Percentiles rank a stretch among this genome's conserved stretches.
Conservation (phyloP, 2,329 filamentous ascomycete genomes). For the Ploettnerulaceae sp. region DNA sequence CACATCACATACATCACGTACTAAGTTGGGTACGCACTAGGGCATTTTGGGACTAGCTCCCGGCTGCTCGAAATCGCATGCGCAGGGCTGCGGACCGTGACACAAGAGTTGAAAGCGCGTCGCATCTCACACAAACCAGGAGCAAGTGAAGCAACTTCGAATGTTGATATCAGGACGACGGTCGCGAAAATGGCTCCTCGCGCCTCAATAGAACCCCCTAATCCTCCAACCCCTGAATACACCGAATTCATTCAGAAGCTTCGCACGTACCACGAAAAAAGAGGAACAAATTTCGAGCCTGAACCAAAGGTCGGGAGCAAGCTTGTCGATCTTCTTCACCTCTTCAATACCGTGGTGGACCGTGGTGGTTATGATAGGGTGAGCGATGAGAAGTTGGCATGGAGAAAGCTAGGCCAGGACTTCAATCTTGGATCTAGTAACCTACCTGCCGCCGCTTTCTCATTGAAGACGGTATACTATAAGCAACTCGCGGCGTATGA, state of each 20-base stretch:
- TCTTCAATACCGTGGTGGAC: slow-evolving; percentile 72
- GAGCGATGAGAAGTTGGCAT: slow-evolving; percentile 77
- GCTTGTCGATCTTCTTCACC: slow-evolving; percentile 69
- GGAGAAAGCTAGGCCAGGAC: slow-evolving; percentile 70
- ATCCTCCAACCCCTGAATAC: slow-evolving; percentile 59
- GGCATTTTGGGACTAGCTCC: no score
- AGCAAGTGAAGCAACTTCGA: no score
- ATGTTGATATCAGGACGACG: no score
- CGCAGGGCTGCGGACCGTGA: no score
- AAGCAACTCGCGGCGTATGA: slow-evolving; percentile 85
- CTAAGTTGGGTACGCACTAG: no score
- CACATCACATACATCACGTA: no score
- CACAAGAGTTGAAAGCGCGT: no score
- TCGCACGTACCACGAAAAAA: slow-evolving; percentile 67
- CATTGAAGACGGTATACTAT: slow-evolving; percentile 84
- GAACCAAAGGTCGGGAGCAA: slow-evolving; percentile 76
- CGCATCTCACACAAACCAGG: no score
- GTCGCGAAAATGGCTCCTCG: slow-evolving; percentile 27
- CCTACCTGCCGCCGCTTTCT: slow-evolving; percentile 77
- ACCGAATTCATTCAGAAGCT: slow-evolving; percentile 73
- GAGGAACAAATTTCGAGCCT: slow-evolving; percentile 73
- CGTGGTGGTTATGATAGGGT: slow-evolving; percentile 84
- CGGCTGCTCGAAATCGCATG: no score
- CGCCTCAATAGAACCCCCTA: slow-evolving; percentile 18
- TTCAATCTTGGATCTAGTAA: slow-evolving; percentile 71